phyloP scores from a whole-genome alignment of 352 stramenopile species.

The Globisporangium apiculatum region DNA sequence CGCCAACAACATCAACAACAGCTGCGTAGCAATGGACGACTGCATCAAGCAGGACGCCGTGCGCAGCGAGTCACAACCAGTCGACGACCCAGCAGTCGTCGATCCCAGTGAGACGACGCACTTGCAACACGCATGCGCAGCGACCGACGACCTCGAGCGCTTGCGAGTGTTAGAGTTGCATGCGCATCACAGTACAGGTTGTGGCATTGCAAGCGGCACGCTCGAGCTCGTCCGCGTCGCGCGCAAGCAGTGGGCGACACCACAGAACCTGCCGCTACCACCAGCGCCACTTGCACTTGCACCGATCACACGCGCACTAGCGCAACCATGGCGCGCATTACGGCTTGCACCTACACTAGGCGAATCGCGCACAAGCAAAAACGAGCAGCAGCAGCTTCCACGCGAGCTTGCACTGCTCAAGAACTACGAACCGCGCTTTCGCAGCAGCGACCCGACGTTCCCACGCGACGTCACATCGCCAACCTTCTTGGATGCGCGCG shows the following conservation, averaged over 20 bases:
- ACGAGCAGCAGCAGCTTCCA: slow-evolving; percentile 12
- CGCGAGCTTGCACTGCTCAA: slow-evolving; percentile 29
- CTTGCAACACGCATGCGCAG: too few relatives aligned
- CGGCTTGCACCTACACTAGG: slow-evolving; percentile 1
- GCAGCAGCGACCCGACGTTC: slow-evolving; percentile 33
- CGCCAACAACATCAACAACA: too few relatives aligned
- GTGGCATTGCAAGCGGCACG: slow-evolving; percentile 1
- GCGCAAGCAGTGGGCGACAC: slow-evolving; percentile 2
- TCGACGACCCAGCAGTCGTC: too few relatives aligned
- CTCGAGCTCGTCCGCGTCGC: slow-evolving; percentile 11
- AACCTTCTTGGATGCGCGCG: slow-evolving; percentile 30
- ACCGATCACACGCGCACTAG: slow-evolving; percentile 36
- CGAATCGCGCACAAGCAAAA: not conserved
- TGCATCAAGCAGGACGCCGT: too few relatives aligned
- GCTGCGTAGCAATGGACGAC: too few relatives aligned
- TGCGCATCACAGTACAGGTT: too few relatives aligned
- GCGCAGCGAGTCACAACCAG: too few relatives aligned
- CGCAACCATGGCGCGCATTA: slow-evolving; percentile 25
- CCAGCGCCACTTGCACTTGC: slow-evolving; percentile 12
- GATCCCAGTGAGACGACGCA: too few relatives aligned
- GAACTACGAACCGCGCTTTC: slow-evolving; percentile 58
- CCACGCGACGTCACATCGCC: slow-evolving; percentile 28
- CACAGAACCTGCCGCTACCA: slow-evolving; percentile 17
- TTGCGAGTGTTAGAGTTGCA: too few relatives aligned
- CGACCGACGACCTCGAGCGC: too few relatives aligned